Base-by-base conservation (phyloP, 2,329 filamentous ascomycete genomes). In the Neofusicoccum ribis region DNA sequence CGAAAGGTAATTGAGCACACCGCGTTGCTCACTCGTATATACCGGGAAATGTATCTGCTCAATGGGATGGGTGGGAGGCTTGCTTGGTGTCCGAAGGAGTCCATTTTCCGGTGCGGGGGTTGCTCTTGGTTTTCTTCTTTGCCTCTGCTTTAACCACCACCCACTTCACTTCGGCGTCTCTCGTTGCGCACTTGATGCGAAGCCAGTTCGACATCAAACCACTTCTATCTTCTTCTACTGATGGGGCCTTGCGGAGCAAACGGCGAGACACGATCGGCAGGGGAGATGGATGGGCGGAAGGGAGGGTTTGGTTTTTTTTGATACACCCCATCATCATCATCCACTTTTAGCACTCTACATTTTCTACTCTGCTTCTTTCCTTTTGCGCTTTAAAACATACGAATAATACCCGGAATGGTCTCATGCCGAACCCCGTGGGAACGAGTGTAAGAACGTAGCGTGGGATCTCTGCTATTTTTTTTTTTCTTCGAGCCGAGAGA, bases 31-130 rank as follows among this genome's bases (percentile, higher is more conserved):
- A 47, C 63, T 65, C 63, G 63, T 65, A 65, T 65, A 65, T 65
- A 65, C 63, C 44, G 63, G 63, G 54, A 65, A 60, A 65, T 65
- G 52, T 65, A 59, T 65, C 63, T 60, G 52, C 52, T 65, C 63
- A 65, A 59, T 46, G 63, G 54, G 63, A 59, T 59, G 54, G 52
- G 52, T 52, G 63, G 63, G 44, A 46, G 63, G 52, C 54, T 65
- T 59, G 54, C 46, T 64, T 65, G 63, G 63, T 65, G 63, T 65
- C 63, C 23, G 52, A 54, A 59, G 63, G 63, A 65, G 63, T 65
- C 52, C 44, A 59, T 50, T 65, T 65, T 60, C 46, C 44, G 52
- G 50, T 60, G 63, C 44, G 62, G 50, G 62, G 52, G 62, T 58
- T 56, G 52, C 52, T 56, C 41, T 64, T 56, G 62, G 34, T 58